Conservation (phyloP, 2,329 filamentous ascomycete species). For the Verticillium longisporum region DNA sequence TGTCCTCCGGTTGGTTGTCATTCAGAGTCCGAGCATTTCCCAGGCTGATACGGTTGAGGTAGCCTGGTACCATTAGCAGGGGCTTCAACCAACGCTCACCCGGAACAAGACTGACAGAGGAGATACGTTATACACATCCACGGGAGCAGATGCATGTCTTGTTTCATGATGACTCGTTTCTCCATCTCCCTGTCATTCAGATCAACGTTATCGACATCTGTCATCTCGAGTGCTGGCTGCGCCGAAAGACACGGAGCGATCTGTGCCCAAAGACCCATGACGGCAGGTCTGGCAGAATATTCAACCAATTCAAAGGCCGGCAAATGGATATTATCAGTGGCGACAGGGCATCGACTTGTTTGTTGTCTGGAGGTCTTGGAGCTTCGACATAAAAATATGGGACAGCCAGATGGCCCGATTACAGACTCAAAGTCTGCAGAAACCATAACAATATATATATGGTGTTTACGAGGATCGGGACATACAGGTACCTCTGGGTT, state of each 20-base stretch:
- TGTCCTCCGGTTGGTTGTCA: constrained; percentile 21
- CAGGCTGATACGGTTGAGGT: constrained; percentile 20
- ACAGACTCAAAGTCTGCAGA: background rate
- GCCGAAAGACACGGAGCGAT: background rate
- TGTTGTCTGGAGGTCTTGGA: no score
- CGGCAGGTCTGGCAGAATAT: background rate
- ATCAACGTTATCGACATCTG: constrained; percentile 18
- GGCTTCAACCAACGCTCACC: background rate
- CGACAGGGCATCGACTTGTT: background rate
- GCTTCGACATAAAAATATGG: background rate
- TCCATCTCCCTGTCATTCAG: constrained; percentile 21
- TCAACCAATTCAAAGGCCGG: background rate
- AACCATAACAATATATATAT: background rate
- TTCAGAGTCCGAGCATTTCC: constrained; percentile 21
- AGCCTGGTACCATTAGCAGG: background rate
- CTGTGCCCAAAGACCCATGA: background rate
- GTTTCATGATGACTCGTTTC: constrained; percentile 20
- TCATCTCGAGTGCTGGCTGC: constrained; percentile 19
- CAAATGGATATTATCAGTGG: background rate
- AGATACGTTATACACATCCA: constrained; percentile 22
- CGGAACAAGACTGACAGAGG: constrained; percentile 12
- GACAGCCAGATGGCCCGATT: background rate
- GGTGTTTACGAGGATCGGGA: background rate
- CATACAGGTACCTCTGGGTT: background rate
- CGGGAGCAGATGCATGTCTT: constrained; percentile 20